Evolutionary conservation across 208 protist genomes (phyloP), one percentile per base, ranked within the genome.

Genomic region (Trypanosoma scelopori): DNA sequence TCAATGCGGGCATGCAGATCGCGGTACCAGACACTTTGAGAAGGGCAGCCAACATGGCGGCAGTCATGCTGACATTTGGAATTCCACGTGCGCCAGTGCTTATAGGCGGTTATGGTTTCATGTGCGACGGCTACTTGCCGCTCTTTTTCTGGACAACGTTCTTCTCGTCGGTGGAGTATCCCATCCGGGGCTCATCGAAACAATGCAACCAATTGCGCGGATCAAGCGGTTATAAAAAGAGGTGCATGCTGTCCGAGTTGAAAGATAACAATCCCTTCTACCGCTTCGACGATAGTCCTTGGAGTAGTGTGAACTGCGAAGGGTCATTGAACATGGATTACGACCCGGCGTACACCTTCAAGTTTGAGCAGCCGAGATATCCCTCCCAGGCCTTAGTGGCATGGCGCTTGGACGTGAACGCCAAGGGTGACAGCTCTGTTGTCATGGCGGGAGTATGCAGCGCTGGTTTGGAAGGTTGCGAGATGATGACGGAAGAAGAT

Each of bases 1-100:
- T 13, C 16, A 18, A 28, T 18, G 61, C 37, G 15, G 48, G 48
- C 11, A 67, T 67, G 61, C 61, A 39, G 9, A 32, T 67, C n/a
- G 61, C 61, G 1, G 49, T 25, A 37, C 61, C 48, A 37, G 32
- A 43, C 16, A 39, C 22, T 16, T 37, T 57, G 5, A 15, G 3
- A 27, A 52, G 39, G 22, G 61, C 61, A 27, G 39, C 15, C 5
- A 2, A 11, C 16, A 52, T 58, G 32, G 50, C 48, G 37, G 30
- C 12, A 5, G 1, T 67, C 15, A 9, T 67, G 23, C 5, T 13
- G 15, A 30, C 2, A 27, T 67, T 37, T 55, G 48, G 25, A 50
- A 25, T 49, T 16, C 4, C 9, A 32, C 5, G 5, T 18, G 9
- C n/a, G 1, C 49, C 30, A 3, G 50, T 58, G 15, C 32, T 67